phyloP scores from a whole-genome alignment of 208 protist genomes.

The Blastocrithidia nonstop region DNA sequence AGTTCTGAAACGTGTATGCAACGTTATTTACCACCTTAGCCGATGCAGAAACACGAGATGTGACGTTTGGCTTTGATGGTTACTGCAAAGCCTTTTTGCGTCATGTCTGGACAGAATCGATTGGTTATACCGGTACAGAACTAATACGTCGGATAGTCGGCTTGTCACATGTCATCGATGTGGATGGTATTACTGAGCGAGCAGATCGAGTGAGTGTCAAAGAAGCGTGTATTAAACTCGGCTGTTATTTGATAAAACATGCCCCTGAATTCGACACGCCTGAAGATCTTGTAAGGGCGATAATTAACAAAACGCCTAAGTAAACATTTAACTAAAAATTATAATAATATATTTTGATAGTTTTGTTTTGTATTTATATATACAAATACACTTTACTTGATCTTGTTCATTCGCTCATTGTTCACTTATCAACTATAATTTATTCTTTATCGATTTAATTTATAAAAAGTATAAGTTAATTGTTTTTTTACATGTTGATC shows the following conservation, averaged over 20 bases:
- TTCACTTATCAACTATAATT: no score
- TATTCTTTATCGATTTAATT: no score
- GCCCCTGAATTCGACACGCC: slow-evolving; percentile 5
- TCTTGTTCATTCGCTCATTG: no score
- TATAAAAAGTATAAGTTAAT: no score
- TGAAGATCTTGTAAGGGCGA: no score
- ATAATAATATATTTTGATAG: no score
- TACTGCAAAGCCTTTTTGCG: slow-evolving; percentile 8
- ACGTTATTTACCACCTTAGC: slow-evolving; percentile 9
- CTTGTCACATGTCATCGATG: slow-evolving; percentile 20
- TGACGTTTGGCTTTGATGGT: slow-evolving; percentile 9
- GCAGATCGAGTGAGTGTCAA: slow-evolving; percentile 7
- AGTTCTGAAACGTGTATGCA: slow-evolving; percentile 10
- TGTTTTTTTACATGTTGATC: no score
- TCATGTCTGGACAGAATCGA: slow-evolving; percentile 10
- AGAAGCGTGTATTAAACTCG: slow-evolving; percentile 10
- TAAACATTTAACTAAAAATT: no score
- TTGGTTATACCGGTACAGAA: slow-evolving; percentile 17
- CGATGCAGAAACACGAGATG: slow-evolving; percentile 5
- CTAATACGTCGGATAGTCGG: slow-evolving; percentile 17
- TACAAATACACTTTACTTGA: no score
- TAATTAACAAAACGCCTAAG: no score
- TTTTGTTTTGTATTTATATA: no score
- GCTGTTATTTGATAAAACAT: slow-evolving; percentile 8
- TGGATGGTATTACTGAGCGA: slow-evolving; percentile 8